These are phyloP conservation scores for Talaromyces pinophilus DNA, from an alignment of 2,329 filamentous ascomycete species.

Conservation along the genomic window DNA sequence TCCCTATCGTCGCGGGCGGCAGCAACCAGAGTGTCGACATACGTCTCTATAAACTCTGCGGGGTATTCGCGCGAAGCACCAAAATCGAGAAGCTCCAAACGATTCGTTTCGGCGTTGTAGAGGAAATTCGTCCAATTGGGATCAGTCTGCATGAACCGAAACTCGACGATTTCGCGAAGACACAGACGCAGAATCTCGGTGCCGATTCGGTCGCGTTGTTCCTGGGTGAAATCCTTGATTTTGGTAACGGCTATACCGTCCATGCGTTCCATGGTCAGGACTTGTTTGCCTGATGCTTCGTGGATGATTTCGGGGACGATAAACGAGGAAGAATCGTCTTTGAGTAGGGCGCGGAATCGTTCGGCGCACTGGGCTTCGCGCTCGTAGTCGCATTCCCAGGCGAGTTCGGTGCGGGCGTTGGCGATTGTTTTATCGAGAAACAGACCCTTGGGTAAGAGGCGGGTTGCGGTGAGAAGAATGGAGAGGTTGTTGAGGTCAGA, in stretches of 20 bases:
- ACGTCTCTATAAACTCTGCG: conserved; percentile 73
- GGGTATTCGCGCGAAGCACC: conserved; percentile 88
- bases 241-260: conserved; percentile 83
- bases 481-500: conserved; percentile 94
- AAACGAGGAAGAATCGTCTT: conserved; percentile 73
- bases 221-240: conserved; percentile 71
- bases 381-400: conserved; percentile 94
- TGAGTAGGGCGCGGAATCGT: conserved; percentile 75
- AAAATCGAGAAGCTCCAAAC: conserved; percentile 91
- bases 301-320: conserved; percentile 74
- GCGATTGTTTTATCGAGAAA: conserved; percentile 97
- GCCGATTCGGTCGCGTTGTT: conserved; percentile 92
- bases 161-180: conserved; percentile 88
- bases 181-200: conserved; percentile 90
- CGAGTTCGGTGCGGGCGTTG: conserved; percentile 87
- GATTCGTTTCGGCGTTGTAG: conserved; percentile 71
- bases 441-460: conserved; percentile 83
- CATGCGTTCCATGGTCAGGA: conserved; percentile 92
- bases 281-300: conserved; percentile 79
- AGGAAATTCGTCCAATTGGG: conserved; percentile 99
- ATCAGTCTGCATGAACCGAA: conserved; percentile 98
- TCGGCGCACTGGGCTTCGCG: conserved; percentile 81
- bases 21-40: conserved; percentile 76
- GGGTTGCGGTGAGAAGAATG: conserved; percentile 84
- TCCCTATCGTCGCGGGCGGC: conserved; percentile 70